Evolutionary conservation across 805 yeast species (phyloP), one percentile per base, ranked within the genome.

Genomic region (Pichia manshurica): DNA sequence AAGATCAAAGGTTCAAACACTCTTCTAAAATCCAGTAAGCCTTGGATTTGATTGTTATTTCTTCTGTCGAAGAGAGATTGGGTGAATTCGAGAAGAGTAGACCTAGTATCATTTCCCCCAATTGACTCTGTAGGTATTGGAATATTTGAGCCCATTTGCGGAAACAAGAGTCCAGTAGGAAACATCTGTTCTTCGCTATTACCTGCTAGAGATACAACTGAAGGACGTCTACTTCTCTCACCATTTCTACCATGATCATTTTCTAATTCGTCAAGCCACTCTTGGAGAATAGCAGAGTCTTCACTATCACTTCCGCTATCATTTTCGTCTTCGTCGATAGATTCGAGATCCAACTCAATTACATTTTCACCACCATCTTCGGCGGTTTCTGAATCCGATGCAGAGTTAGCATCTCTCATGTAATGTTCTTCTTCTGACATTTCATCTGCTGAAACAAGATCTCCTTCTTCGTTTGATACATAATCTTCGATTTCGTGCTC

Each of bases 181-280:
- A 44, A 37, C 13, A 9, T 2, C 25, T 7, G 23, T 1, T 20
- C 47, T 6, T 22, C 34, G 16, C 3, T 16, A 16, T 23, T 4
- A 10, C 17, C 35, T 16, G 9, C 13, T 6, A 31, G 7, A 16
- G 37, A 31, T 13, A 31, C 17, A 5, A 10, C 34, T 1, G 52
- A 37, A 15, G 22, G 29, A 32, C 52, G 40, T 36, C 53, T 42
- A n/a, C 48, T 37, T 44, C 49, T 44, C 15, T 23, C 47, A 33
- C 54, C 49, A 49, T 58, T 51, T 35, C 47, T 54, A n/a, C 55
- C 49, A 37, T 57, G 60, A 20, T 56, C 53, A 42, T 45, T 48
- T 38, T 60, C 66, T 39, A 61, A 60, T 32, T 64, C 66, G 3
- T 58, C 59, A 10, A 63, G 46, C 68, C 68, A 64, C 23, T 63